Evolutionary conservation across 768 basidiomycete genomes (phyloP).

Genomic region (Suillus ampliporus): DNA sequence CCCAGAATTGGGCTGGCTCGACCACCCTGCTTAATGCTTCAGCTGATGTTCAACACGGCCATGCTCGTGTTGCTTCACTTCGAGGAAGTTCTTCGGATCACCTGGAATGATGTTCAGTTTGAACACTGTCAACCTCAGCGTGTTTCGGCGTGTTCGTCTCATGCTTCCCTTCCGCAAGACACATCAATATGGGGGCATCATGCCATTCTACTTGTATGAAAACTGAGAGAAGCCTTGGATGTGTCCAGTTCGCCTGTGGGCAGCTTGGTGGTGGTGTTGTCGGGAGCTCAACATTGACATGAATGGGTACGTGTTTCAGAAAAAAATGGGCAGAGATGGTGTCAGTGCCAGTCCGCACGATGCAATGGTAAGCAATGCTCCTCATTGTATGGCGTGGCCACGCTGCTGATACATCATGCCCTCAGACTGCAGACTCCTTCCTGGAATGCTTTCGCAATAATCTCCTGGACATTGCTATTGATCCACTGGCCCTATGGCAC

Average conservation of each 20-base stretch:
- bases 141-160: not conserved
- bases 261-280: not conserved
- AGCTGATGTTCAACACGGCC: constrained; percentile 9
- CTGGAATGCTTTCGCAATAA: constrained; percentile 47
- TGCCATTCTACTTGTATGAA: constrained; percentile 33
- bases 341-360: not conserved
- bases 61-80: constrained; percentile 29
- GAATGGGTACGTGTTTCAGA: constrained; percentile 3
- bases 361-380: not conserved
- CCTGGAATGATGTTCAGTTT: constrained; percentile 20
- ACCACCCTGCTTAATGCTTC: constrained; percentile 26
- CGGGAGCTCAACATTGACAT: not conserved
- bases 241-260: not conserved
- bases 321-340: constrained; percentile 4
- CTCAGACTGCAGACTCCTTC: constrained; percentile 43
- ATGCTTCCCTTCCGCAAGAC: constrained; percentile 12
- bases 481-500: constrained; percentile 28
- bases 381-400: too few species aligned
- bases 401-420: too few species aligned
- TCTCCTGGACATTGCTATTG: constrained; percentile 43
- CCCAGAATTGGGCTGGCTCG: constrained; percentile 22
- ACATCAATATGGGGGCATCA: constrained; percentile 3
- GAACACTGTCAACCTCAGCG: not conserved
- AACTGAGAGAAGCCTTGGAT: constrained; percentile 10
- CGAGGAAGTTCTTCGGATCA: constrained; percentile 28